phyloP scores from a whole-genome alignment of 495 filamentous ascomycete species.

The Echria macrotheca region DNA sequence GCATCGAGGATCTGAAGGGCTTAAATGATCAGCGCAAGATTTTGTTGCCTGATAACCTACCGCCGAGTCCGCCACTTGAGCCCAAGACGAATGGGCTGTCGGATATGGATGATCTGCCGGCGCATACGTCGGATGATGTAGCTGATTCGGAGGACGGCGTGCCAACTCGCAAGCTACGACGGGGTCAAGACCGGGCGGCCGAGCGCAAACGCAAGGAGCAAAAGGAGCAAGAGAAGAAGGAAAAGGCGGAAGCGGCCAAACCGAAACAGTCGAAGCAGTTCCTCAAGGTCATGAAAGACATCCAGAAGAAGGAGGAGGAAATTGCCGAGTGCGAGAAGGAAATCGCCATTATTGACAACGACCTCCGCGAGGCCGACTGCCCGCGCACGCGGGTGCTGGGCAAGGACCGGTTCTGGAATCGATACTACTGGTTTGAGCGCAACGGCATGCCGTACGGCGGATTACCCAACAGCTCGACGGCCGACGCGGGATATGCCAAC shows the following conservation, averaged over 20 bases:
- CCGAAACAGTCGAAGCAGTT: slow-evolving; percentile 82
- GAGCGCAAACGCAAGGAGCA: slow-evolving; percentile 84
- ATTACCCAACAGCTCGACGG: slow-evolving; percentile 80
- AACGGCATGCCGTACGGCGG: slow-evolving; percentile 97
- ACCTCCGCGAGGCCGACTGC: slow-evolving; percentile 88
- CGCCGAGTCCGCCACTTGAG: slow-evolving; percentile 59
- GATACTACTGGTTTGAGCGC: slow-evolving; percentile 98
- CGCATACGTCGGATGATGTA: slow-evolving; percentile 44
- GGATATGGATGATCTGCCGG: slow-evolving; percentile 56
- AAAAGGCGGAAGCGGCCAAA: slow-evolving; percentile 76
- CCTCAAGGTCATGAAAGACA: slow-evolving; percentile 78
- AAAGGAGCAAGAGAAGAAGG: slow-evolving; percentile 69
- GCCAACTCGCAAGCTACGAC: slow-evolving; percentile 65
- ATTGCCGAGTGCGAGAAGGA: slow-evolving; percentile 77
- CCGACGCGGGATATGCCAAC: slow-evolving; percentile 83
- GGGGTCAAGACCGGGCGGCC: slow-evolving; percentile 68
- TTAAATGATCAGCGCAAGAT: slow-evolving; percentile 85
- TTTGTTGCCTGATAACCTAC: slow-evolving; percentile 68
- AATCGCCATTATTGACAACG: slow-evolving; percentile 79
- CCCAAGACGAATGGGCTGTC: slow-evolving; percentile 48
- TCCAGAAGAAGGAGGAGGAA: slow-evolving; percentile 73
- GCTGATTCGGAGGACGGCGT: slow-evolving; percentile 55
- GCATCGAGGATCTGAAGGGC: slow-evolving; percentile 73
- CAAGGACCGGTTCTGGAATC: slow-evolving; percentile 93
- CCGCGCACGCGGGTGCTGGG: slow-evolving; percentile 83